Conservation (phyloP, 805 yeast genomes). For the Kodamaea sagamina region DNA sequence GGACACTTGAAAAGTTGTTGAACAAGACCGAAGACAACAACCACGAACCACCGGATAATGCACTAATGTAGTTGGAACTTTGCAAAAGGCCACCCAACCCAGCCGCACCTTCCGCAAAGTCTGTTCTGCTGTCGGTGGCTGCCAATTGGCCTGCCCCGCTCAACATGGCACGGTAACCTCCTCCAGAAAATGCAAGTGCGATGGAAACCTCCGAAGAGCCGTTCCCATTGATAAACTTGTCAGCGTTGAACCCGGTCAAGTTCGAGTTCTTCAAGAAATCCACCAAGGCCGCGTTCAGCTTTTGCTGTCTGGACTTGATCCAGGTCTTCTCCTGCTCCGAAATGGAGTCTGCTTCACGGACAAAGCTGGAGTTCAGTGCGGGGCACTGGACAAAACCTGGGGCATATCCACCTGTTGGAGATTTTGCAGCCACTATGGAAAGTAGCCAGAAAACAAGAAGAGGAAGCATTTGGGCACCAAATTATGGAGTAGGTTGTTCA, state of each 20-base stretch:
- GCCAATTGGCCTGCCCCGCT: constrained; percentile 81
- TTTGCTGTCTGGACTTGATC: constrained; percentile 25
- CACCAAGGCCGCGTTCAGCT: constrained; percentile 26
- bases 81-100: constrained; percentile 78
- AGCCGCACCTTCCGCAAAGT: constrained; percentile 40
- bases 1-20: constrained; percentile 74
- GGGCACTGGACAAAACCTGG: constrained; percentile 35
- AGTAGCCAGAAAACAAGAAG: neutral
- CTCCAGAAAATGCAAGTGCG: constrained; percentile 43
- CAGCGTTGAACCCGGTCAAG: constrained; percentile 25
- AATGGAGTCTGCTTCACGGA: constrained; percentile 29
- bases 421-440: constrained; percentile 9
- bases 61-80: constrained; percentile 68
- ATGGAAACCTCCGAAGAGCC: constrained; percentile 19
- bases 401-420: constrained; percentile 23
- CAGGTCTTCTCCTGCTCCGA: constrained; percentile 28
- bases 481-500: neutral
- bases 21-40: constrained; percentile 64
- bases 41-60: constrained; percentile 88
- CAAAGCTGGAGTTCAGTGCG: constrained; percentile 13
- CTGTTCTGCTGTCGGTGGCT: constrained; percentile 75
- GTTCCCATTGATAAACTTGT: constrained; percentile 20
- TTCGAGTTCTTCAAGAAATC: constrained; percentile 26
- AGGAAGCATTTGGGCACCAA: constrained; percentile 3
- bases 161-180: constrained; percentile 52